Percentiles rank a stretch among this genome's conserved stretches.
These are phyloP conservation scores for Psidium friedrichsthalianum DNA, from an alignment of 345 rosid species.

Conservation along the genomic window DNA sequence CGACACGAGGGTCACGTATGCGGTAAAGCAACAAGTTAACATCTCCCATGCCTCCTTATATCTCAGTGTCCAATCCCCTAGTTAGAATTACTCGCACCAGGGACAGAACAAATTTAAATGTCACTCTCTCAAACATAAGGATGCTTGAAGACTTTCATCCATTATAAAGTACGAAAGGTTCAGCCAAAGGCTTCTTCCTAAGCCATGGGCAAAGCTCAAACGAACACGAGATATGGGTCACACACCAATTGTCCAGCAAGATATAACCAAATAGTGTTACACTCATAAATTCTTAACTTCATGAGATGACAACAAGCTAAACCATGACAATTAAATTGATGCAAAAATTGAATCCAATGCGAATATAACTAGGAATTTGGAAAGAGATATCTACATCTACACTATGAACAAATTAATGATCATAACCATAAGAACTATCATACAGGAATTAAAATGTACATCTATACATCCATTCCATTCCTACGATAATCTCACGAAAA, in stretches of 20 bases:
- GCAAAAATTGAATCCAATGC: neutral
- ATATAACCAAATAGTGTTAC: neutral
- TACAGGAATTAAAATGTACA: neutral
- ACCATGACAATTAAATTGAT: neutral
- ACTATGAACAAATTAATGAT: neutral
- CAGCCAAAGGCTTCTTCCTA: neutral
- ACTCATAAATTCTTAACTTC: neutral
- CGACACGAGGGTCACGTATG: neutral
- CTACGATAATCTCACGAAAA: neutral
- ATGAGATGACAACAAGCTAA: neutral
- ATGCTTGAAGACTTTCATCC: neutral
- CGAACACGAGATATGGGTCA: neutral
- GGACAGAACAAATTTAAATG: neutral
- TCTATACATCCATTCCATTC: neutral
- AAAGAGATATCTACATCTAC: neutral
- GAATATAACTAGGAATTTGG: neutral
- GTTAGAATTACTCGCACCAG: neutral
- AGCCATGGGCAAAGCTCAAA: neutral
- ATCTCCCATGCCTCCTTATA: neutral
- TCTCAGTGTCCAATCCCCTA: neutral
- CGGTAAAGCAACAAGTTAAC: neutral
- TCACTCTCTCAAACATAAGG: neutral
- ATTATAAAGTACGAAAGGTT: neutral
- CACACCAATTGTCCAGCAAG: neutral
- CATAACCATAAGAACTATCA: neutral